A percentile compares a stretch with the other conserved stretches of the same genome.
Conservation (phyloP, 2,329 filamentous ascomycete genomes). For the Acrodontium crateriforme region DNA sequence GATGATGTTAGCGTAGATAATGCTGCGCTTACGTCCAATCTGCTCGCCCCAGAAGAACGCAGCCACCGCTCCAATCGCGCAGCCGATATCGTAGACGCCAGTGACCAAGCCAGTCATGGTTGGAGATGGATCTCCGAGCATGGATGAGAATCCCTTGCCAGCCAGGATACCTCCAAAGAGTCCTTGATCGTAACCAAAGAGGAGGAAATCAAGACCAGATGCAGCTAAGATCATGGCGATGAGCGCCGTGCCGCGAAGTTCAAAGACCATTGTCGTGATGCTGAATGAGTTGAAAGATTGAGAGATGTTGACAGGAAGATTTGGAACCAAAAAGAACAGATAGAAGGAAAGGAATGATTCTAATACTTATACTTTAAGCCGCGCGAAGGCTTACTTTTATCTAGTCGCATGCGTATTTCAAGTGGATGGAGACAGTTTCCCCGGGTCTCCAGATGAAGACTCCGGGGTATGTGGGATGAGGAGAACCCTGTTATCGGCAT, state of each 20-base stretch:
- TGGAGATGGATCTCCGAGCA: slow-evolving; percentile 14
- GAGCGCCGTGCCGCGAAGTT: slow-evolving; percentile 14
- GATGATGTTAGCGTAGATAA: slow-evolving; percentile 16
- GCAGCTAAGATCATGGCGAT: slow-evolving; percentile 16
- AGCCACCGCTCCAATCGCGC: slow-evolving; percentile 14
- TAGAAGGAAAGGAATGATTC: not conserved
- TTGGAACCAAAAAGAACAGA: not conserved
- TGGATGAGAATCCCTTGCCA: slow-evolving; percentile 15
- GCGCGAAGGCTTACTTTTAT: too few relatives aligned
- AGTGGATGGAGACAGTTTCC: too few relatives aligned
- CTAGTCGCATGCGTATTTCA: too few relatives aligned
- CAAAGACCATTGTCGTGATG: slow-evolving; percentile 4
- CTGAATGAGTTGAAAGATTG: slow-evolving; percentile 4
- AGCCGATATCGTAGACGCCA: slow-evolving; percentile 16
- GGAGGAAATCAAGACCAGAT: slow-evolving; percentile 16
- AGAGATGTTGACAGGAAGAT: not conserved
- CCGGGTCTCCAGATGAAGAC: too few relatives aligned
- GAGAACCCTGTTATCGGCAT: too few relatives aligned
- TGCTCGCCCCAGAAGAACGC: slow-evolving; percentile 15
- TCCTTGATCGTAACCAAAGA: slow-evolving; percentile 18
- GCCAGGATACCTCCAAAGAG: slow-evolving; percentile 18
- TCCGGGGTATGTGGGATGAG: too few relatives aligned
- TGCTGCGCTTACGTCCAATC: slow-evolving; percentile 14
- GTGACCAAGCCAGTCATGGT: slow-evolving; percentile 16
- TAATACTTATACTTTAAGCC: slow-evolving; percentile 1